phyloP scores from a whole-genome alignment of 164 flowering plant species.

The Chloranthus sessilifolius region DNA sequence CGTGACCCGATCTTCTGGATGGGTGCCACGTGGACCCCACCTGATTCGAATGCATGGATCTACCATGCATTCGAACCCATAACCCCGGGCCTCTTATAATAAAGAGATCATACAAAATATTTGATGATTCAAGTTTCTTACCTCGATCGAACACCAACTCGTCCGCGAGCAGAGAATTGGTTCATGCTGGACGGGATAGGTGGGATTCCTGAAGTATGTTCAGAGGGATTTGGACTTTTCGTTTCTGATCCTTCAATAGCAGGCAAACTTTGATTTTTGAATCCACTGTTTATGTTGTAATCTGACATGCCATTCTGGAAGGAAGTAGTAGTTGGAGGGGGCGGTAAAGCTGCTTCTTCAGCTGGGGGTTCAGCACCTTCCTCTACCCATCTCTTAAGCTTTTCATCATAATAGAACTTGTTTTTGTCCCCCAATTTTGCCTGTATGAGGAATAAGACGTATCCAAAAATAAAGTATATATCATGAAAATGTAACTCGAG shows the following conservation, averaged over 20 bases:
- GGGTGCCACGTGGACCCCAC: too few species aligned
- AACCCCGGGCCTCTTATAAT: too few species aligned
- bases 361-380: slow-evolving; percentile 69
- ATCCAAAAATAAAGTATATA: neutral
- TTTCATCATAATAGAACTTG: slow-evolving; percentile 75
- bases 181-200: slow-evolving; percentile 60
- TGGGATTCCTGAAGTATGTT: slow-evolving; percentile 49
- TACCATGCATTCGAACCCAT: too few species aligned
- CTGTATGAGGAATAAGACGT: too few species aligned
- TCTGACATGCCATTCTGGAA: slow-evolving; percentile 50
- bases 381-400: slow-evolving; percentile 85
- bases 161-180: slow-evolving; percentile 74
- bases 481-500: neutral
- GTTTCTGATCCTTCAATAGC: slow-evolving; percentile 28
- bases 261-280: slow-evolving; percentile 27
- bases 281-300: slow-evolving; percentile 34
- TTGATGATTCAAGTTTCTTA: slow-evolving; percentile 15
- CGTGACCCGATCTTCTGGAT: too few species aligned
- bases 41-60: too few species aligned
- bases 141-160: slow-evolving; percentile 77
- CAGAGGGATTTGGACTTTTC: slow-evolving; percentile 22
- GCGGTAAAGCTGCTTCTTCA: slow-evolving; percentile 60
- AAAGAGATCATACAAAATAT: too few species aligned
- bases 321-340: slow-evolving; percentile 57
- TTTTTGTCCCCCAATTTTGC: slow-evolving; percentile 77